These are phyloP conservation scores for Euphorbia lathyris DNA, from an alignment of 345 rosid genomes.

Conservation along the genomic window DNA sequence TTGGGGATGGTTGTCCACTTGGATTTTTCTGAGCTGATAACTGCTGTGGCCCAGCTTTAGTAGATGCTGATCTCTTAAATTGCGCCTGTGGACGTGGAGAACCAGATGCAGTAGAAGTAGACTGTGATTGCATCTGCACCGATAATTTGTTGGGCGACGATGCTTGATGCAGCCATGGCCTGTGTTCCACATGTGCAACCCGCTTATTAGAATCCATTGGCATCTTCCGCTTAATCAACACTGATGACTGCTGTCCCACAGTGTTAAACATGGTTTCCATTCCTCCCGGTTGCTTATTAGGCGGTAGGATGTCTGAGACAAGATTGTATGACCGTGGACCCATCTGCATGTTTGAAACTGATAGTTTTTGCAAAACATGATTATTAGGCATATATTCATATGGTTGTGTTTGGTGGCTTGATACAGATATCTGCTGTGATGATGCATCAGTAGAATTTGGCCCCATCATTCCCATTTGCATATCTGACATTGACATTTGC, in stretches of 20 bases:
- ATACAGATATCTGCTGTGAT: slow-evolving; percentile 26
- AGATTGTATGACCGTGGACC: slow-evolving; percentile 25
- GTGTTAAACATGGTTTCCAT: slow-evolving; percentile 29
- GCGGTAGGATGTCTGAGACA: slow-evolving; percentile 26
- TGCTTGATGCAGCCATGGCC: slow-evolving; percentile 79
- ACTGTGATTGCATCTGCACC: slow-evolving; percentile 27
- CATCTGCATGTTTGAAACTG: slow-evolving; percentile 24
- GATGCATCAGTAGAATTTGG: slow-evolving; percentile 19
- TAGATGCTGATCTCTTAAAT: slow-evolving; percentile 42
- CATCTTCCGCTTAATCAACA: slow-evolving; percentile 54
- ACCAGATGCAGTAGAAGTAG: slow-evolving; percentile 31
- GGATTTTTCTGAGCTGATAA: slow-evolving; percentile 39
- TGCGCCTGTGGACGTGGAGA: slow-evolving; percentile 39
- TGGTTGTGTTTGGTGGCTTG: slow-evolving; percentile 24
- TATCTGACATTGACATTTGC: slow-evolving; percentile 23
- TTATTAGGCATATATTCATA: slow-evolving; percentile 16
- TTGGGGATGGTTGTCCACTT: slow-evolving; percentile 36
- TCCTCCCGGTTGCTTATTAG: slow-evolving; percentile 30
- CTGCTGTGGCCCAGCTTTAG: slow-evolving; percentile 42
- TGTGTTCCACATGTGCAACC: slow-evolving; percentile 50
- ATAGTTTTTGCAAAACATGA: slow-evolving; percentile 20
- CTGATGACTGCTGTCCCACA: slow-evolving; percentile 36
- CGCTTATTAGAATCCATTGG: slow-evolving; percentile 54
- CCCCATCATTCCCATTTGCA: slow-evolving; percentile 36
- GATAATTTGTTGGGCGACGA: too few relatives aligned